These are phyloP conservation scores for Trichoderma pleuroti DNA, from an alignment of 2,329 filamentous ascomycete genomes.

Conservation along the genomic window DNA sequence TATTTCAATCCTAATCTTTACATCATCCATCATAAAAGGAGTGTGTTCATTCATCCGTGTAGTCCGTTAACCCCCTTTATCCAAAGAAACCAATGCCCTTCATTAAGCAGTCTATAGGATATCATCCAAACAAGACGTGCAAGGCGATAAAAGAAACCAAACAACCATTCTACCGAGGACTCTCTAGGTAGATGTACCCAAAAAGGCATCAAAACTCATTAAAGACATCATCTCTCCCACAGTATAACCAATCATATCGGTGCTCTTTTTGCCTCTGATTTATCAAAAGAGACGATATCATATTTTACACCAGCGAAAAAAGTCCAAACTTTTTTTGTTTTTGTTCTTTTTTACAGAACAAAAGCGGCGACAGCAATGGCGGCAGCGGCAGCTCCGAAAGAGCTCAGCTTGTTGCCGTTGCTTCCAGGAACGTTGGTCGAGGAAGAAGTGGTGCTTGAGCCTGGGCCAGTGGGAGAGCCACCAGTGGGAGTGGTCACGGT, in stretches of 20 bases:
- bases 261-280: neutral
- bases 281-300: neutral
- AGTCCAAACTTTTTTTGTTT: neutral
- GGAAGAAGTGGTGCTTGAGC: slow-evolving; percentile 22
- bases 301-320: neutral
- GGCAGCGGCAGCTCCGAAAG: slow-evolving; percentile 31
- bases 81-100: neutral
- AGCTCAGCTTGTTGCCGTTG: slow-evolving; percentile 28
- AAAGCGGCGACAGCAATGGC: slow-evolving; percentile 31
- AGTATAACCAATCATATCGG: neutral
- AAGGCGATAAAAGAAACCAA: neutral
- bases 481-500: slow-evolving; percentile 11
- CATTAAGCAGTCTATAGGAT: neutral
- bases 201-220: neutral
- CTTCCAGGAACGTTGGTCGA: slow-evolving; percentile 12
- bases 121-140: neutral
- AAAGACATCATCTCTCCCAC: neutral
- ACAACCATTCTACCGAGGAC: neutral
- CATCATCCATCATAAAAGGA: slow-evolving; percentile 7
- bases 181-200: neutral
- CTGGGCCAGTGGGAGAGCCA: slow-evolving; percentile 13
- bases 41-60: slow-evolving; percentile 4
- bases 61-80: neutral
- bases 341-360: slow-evolving; percentile 28
- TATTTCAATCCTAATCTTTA: neutral